phyloP scores from a whole-genome alignment of 345 rosid species.

The Carallia brachiata region DNA sequence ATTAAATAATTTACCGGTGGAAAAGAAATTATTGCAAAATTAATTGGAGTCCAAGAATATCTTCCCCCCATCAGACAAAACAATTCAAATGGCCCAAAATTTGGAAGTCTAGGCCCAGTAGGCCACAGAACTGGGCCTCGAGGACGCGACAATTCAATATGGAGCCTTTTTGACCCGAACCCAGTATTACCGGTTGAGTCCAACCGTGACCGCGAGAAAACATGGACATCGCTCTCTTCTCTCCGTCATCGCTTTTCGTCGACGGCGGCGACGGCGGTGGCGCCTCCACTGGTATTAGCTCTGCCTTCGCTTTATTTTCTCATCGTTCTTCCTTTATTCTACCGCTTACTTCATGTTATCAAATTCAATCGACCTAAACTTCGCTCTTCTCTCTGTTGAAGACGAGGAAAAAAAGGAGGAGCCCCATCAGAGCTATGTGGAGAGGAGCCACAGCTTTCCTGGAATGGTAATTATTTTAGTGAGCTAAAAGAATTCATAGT shows the following conservation, averaged over 20 bases:
- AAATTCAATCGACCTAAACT: too few relatives aligned
- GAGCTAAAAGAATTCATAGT: background rate
- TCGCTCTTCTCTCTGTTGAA: too few relatives aligned
- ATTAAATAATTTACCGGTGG: too few relatives aligned
- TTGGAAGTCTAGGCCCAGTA: too few relatives aligned
- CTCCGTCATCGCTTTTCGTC: conserved; percentile 84
- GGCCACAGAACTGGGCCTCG: too few relatives aligned
- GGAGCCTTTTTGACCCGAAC: background rate
- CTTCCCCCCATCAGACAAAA: too few relatives aligned
- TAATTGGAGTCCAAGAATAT: too few relatives aligned
- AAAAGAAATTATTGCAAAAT: too few relatives aligned
- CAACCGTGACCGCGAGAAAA: background rate
- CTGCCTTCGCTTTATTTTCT: conserved; percentile 12
- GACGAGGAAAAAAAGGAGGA: conserved; percentile 45
- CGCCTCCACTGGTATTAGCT: conserved; percentile 32
- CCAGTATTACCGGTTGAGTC: background rate
- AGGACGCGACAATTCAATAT: background rate
- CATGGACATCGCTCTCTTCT: conserved; percentile 94
- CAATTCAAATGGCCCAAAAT: too few relatives aligned
- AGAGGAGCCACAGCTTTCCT: conserved; percentile 82
- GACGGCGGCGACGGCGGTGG: conserved; percentile 54
- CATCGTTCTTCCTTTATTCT: background rate
- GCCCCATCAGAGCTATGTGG: conserved; percentile 53
- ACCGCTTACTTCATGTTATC: too few relatives aligned
- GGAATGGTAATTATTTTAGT: conserved; percentile 48